Conservation (phyloP, 495 filamentous ascomycete genomes). For the Glarea lozoyensis region DNA sequence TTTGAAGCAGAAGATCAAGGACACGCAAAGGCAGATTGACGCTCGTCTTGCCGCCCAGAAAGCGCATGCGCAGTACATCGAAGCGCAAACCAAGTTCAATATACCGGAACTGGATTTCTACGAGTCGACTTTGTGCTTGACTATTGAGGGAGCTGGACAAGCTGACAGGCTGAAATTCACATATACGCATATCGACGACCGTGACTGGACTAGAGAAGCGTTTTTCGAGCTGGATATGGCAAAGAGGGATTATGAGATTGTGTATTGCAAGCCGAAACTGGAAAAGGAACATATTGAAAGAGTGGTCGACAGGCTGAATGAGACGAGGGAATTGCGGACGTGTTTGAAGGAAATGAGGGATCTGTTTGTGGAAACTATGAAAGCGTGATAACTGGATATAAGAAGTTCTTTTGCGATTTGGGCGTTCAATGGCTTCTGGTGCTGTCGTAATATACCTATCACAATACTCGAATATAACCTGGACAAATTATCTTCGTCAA, state of each 20-base stretch:
- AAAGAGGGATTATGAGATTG: slow-evolving; percentile 74
- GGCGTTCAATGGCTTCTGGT: background rate
- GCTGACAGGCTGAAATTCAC: slow-evolving; percentile 86
- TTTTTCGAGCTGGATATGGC: slow-evolving; percentile 87
- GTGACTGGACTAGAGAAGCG: slow-evolving; percentile 79
- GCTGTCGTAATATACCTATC: too few species aligned
- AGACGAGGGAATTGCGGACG: slow-evolving; percentile 68
- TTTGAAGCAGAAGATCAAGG: slow-evolving; percentile 68
- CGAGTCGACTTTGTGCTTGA: slow-evolving; percentile 79
- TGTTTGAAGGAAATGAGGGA: slow-evolving; percentile 91
- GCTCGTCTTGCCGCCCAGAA: slow-evolving; percentile 40
- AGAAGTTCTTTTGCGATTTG: background rate
- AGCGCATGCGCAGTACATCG: slow-evolving; percentile 49
- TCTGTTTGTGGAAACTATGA: slow-evolving; percentile 59
- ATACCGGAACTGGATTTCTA: slow-evolving; percentile 91
- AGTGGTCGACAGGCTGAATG: slow-evolving; percentile 69
- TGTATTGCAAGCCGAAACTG: slow-evolving; percentile 68
- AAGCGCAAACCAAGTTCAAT: slow-evolving; percentile 76
- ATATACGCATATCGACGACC: slow-evolving; percentile 79
- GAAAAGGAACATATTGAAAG: slow-evolving; percentile 63
- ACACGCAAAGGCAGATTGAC: slow-evolving; percentile 62
- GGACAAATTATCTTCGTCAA: too few species aligned
- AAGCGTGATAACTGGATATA: slow-evolving; percentile 24
- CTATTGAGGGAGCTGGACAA: slow-evolving; percentile 80
- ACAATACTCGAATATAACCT: too few species aligned